Evolutionary conservation across 108 stramenopile genomes (phyloP).

Genomic region (Stephanodiscus minutulus): DNA sequence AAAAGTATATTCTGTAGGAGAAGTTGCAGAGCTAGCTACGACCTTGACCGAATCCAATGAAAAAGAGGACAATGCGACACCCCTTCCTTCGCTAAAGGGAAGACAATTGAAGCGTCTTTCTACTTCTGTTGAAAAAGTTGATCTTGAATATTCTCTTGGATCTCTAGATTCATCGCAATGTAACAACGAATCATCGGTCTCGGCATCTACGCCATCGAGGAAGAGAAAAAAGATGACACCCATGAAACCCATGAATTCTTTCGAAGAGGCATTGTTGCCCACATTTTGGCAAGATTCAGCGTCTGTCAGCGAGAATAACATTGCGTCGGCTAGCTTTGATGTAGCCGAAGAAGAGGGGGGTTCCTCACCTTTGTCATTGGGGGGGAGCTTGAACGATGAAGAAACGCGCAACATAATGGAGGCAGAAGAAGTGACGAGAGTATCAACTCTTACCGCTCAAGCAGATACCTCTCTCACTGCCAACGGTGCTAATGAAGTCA

Average conservation of each 20-base stretch:
- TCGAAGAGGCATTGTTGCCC: conserved; percentile 31
- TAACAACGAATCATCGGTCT: conserved; percentile 15
- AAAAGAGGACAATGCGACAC: conserved; percentile 8
- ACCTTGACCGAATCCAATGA: not conserved
- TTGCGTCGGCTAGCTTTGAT: conserved; percentile 37
- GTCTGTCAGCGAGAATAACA: conserved; percentile 34
- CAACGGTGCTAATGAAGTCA: not conserved
- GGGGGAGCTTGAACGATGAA: conserved; percentile 8
- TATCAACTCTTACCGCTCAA: conserved; percentile 17
- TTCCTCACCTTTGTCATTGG: conserved; percentile 25
- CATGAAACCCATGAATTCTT: conserved; percentile 13
- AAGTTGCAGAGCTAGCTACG: not conserved
- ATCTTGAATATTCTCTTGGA: conserved; percentile 41
- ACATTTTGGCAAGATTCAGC: conserved; percentile 43
- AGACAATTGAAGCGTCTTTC: conserved; percentile 14
- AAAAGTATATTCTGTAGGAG: not conserved
- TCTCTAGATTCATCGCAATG: conserved; percentile 18
- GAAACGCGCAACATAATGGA: conserved; percentile 11
- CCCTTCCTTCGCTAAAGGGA: not conserved
- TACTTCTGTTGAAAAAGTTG: conserved; percentile 35
- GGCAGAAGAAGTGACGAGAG: conserved; percentile 32
- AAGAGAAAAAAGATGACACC: conserved; percentile 14
- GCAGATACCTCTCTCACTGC: conserved; percentile 18
- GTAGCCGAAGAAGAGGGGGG: conserved; percentile 40
- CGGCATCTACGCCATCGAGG: conserved; percentile 1